Percentiles rank a stretch among this genome's conserved stretches.
Conservation (phyloP, 2,329 filamentous ascomycete genomes). For the Fusarium sp. region DNA sequence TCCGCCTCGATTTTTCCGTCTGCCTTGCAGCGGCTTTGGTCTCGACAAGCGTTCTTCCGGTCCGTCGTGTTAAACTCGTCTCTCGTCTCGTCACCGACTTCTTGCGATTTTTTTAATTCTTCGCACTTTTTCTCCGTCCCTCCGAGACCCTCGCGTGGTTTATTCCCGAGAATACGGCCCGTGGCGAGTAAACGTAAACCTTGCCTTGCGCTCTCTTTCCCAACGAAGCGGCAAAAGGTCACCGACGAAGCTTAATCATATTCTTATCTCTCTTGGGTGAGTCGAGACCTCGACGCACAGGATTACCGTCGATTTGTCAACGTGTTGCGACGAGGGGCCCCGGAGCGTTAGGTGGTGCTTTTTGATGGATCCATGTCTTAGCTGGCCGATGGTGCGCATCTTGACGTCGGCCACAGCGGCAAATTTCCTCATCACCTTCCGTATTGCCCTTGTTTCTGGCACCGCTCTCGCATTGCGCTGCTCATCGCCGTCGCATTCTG, state of each 20-base stretch:
- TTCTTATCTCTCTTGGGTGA: slow-evolving; percentile 34
- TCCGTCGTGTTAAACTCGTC: slow-evolving; percentile 15
- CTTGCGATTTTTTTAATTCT: slow-evolving; percentile 30
- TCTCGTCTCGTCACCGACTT: slow-evolving; percentile 26
- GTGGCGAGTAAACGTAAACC: slow-evolving; percentile 27
- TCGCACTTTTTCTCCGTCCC: slow-evolving; percentile 38
- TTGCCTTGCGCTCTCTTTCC: slow-evolving; percentile 35
- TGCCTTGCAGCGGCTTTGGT: slow-evolving; percentile 37
- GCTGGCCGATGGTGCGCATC: slow-evolving; percentile 39
- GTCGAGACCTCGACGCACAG: slow-evolving; percentile 27
- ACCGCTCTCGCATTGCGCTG: slow-evolving; percentile 24
- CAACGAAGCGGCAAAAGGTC: slow-evolving; percentile 30
- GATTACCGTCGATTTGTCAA: slow-evolving; percentile 26
- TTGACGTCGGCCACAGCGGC: slow-evolving; percentile 33
- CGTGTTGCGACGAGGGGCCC: slow-evolving; percentile 38
- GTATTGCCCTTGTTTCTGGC: slow-evolving; percentile 16
- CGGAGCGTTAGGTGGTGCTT: slow-evolving; percentile 31
- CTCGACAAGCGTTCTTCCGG: slow-evolving; percentile 32
- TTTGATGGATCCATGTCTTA: slow-evolving; percentile 38
- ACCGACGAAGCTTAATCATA: slow-evolving; percentile 22
- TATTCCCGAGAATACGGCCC: slow-evolving; percentile 38
- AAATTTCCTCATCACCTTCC: slow-evolving; percentile 34
- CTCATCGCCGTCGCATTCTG: slow-evolving; percentile 20
- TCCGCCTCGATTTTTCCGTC: slow-evolving; percentile 30
- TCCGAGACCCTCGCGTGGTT: slow-evolving; percentile 41